Conservation (phyloP, 805 yeast species). For the Saturnispora serradocipensis region DNA sequence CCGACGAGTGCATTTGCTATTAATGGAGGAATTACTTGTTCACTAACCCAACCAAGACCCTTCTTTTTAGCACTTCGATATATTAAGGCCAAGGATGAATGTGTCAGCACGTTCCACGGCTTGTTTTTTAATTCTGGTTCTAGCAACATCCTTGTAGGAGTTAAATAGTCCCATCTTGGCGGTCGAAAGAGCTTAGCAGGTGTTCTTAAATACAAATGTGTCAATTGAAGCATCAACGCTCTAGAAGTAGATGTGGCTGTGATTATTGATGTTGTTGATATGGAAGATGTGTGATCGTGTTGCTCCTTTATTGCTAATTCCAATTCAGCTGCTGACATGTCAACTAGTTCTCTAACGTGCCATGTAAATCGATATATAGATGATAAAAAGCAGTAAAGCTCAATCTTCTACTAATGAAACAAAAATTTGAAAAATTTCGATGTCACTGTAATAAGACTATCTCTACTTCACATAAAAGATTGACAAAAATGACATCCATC, state of each 20-base stretch:
- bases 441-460: not conserved
- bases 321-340: not conserved
- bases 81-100: slow-evolving; percentile 70
- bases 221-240: slow-evolving; percentile 70
- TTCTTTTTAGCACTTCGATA: slow-evolving; percentile 60
- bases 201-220: slow-evolving; percentile 70
- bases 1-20: slow-evolving; percentile 89
- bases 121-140: slow-evolving; percentile 37
- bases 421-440: not conserved
- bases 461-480: no score
- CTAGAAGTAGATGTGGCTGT: slow-evolving; percentile 25
- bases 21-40: slow-evolving; percentile 78
- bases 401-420: not conserved
- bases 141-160: slow-evolving; percentile 47
- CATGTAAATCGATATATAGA: not conserved
- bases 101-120: slow-evolving; percentile 53
- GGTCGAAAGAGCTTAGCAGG: slow-evolving; percentile 84
- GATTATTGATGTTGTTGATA: slow-evolving; percentile 1
- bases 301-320: not conserved
- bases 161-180: slow-evolving; percentile 78
- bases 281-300: not conserved
- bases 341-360: no score
- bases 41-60: slow-evolving; percentile 74
- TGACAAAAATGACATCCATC: slow-evolving; percentile 64
- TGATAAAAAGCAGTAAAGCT: not conserved